Conservation (phyloP, 768 basidiomycete species). For the Tubosaeta sp. region DNA sequence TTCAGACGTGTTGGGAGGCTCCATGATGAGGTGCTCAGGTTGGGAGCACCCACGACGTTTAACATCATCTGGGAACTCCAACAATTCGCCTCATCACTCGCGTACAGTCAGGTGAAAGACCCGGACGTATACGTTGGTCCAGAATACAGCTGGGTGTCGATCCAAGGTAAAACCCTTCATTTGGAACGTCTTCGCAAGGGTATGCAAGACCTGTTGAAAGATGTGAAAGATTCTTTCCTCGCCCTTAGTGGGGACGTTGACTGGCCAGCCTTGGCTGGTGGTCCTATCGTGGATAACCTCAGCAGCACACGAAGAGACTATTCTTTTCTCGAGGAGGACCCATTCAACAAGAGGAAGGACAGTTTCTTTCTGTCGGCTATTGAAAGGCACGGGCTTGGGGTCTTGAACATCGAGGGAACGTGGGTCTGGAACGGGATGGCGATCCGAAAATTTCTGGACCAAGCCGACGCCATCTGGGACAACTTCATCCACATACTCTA, state of each 20-base stretch:
- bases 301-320: neutral
- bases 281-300: neutral
- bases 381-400: neutral
- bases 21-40: neutral
- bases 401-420: neutral
- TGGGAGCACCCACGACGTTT: neutral
- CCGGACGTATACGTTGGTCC: conserved; percentile 3
- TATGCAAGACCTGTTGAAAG: neutral
- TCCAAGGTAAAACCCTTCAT: neutral
- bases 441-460: neutral
- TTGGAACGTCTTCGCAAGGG: neutral
- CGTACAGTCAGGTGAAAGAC: neutral
- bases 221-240: neutral
- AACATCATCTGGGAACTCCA: conserved; percentile 11
- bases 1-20: neutral
- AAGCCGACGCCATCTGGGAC: neutral
- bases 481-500: conserved; percentile 1
- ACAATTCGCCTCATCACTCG: conserved; percentile 1
- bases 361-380: neutral
- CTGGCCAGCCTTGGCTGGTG: neutral
- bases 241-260: neutral
- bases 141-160: neutral
- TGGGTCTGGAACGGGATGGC: neutral
- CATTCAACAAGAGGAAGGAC: neutral
- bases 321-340: neutral